Evolutionary conservation across 1,284 basidiomycete genomes (phyloP).

Genomic region (Pseudomicrostroma phylloplanum): DNA sequence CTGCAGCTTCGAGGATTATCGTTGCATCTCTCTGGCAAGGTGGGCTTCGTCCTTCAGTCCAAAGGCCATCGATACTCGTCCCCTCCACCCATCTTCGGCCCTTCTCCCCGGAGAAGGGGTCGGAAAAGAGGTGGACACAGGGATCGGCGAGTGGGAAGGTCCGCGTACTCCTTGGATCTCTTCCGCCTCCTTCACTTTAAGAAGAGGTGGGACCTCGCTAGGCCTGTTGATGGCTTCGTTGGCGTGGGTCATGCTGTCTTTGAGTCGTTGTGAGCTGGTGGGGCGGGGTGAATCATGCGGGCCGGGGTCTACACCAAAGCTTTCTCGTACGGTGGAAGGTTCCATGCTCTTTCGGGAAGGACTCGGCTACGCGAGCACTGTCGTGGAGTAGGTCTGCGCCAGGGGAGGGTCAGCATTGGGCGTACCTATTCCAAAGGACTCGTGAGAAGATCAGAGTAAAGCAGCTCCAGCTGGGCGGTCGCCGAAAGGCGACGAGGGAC

Average conservation of each 20-base stretch:
- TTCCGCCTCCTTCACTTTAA: conserved; percentile 1
- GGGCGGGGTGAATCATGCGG: not conserved
- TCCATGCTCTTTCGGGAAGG: no score
- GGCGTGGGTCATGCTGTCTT: not conserved
- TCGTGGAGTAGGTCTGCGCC: no score
- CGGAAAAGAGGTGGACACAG: not conserved
- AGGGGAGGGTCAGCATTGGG: no score
- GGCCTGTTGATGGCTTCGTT: conserved; percentile 2
- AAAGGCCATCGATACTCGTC: conserved; percentile 49
- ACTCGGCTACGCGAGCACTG: no score
- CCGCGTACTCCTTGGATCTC: conserved; percentile 21
- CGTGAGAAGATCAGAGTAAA: not conserved
- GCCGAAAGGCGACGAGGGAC: conserved; percentile 4
- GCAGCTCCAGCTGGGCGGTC: conserved; percentile 7
- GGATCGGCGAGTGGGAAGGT: conserved; percentile 47
- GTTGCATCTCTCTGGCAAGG: not conserved
- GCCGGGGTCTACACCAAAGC: not conserved
- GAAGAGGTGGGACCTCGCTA: conserved; percentile 2
- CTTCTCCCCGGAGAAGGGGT: conserved; percentile 6
- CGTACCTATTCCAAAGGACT: not conserved
- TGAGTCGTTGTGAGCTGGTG: not conserved
- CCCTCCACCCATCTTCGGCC: conserved; percentile 6
- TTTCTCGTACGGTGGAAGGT: not conserved
- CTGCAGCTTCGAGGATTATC: conserved; percentile 5
- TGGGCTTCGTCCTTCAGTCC: conserved; percentile 25